These are phyloP conservation scores for Entonaema liquescens DNA, from an alignment of 495 filamentous ascomycete genomes.

Conservation along the genomic window DNA sequence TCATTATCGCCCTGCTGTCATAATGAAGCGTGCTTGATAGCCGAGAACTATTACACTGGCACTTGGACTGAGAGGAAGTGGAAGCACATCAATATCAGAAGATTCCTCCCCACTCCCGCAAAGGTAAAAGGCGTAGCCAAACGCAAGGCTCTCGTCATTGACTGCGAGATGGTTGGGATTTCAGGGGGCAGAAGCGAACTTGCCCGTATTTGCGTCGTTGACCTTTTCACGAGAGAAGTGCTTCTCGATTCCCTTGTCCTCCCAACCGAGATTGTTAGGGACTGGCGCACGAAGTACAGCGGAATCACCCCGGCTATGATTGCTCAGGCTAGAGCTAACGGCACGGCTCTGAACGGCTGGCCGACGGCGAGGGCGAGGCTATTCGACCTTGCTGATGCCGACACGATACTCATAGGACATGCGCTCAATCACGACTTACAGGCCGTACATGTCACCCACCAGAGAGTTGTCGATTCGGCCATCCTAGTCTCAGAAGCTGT, in stretches of 20 bases:
- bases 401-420: constrained; percentile 46
- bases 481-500: constrained; percentile 40
- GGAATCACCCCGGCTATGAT: constrained; percentile 44
- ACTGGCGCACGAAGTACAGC: constrained; percentile 53
- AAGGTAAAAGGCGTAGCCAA: neutral
- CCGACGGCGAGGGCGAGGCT: constrained; percentile 46
- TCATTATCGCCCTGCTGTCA: constrained; percentile 10
- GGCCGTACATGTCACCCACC: constrained; percentile 43
- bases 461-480: constrained; percentile 45
- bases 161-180: constrained; percentile 60
- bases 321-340: constrained; percentile 4
- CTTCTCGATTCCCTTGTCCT: constrained; percentile 56
- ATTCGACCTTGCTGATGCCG: constrained; percentile 50
- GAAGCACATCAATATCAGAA: neutral
- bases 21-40: neutral
- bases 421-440: constrained; percentile 40
- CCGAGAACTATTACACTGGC: constrained; percentile 16
- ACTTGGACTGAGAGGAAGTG: neutral
- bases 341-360: constrained; percentile 40
- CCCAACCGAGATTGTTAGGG: constrained; percentile 48
- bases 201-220: constrained; percentile 53
- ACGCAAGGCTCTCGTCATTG: constrained; percentile 52
- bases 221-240: constrained; percentile 54
- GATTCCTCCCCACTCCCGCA: constrained; percentile 9
- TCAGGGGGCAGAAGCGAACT: constrained; percentile 48